A percentile compares a stretch with the other conserved stretches of the same genome.
Conservation (phyloP, 2,329 filamentous ascomycete species). For the Zymoseptoria crescenta region DNA sequence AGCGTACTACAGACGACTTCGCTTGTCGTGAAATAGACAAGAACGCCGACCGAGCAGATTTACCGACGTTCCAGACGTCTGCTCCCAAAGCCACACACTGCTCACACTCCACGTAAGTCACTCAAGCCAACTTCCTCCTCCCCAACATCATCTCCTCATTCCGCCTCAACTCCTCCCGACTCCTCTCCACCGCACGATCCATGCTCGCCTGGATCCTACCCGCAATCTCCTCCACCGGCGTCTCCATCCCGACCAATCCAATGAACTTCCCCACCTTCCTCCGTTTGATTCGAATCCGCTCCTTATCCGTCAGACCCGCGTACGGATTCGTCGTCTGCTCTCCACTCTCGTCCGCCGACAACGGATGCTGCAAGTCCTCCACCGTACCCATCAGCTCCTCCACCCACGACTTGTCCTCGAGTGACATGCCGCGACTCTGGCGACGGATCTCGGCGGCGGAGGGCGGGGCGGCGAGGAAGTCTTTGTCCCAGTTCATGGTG, state of each 20-base stretch:
- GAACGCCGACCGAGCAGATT: neutral
- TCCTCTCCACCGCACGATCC: constrained; percentile 25
- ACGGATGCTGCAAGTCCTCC: constrained; percentile 31
- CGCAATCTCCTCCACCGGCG: constrained; percentile 41
- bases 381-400: constrained; percentile 25
- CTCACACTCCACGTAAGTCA: no score
- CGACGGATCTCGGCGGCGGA: constrained; percentile 2
- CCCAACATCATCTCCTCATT: constrained; percentile 29
- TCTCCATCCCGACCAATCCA: constrained; percentile 57
- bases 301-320: constrained; percentile 29
- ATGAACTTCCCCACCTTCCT: constrained; percentile 67
- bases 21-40: no score
- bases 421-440: constrained; percentile 13
- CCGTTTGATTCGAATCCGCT: constrained; percentile 49
- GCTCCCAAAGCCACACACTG: no score
- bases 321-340: constrained; percentile 14
- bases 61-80: neutral
- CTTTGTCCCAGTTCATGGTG: constrained; percentile 54
- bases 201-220: constrained; percentile 32
- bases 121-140: constrained; percentile 25
- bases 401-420: constrained; percentile 19
- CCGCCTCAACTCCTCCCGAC: constrained; percentile 26
- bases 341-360: constrained; percentile 1
- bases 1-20: no score
- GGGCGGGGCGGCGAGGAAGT: constrained; percentile 26